Base-by-base conservation (phyloP, 2,329 filamentous ascomycete species). In the Proliferodiscus dingleyae region DNA sequence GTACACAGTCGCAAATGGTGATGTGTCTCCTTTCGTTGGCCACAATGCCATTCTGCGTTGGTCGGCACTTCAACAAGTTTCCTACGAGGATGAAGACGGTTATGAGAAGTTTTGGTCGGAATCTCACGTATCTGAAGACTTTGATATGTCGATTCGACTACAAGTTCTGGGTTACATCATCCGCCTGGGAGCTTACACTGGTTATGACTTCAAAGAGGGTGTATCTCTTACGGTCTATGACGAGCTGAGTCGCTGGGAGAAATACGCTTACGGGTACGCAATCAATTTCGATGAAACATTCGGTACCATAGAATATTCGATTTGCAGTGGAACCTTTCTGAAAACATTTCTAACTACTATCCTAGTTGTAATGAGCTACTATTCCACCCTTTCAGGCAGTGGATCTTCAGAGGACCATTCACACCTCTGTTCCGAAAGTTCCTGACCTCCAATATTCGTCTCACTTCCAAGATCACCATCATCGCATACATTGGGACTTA, bases 11-110 rank as follows among this genome's bases (percentile, higher is more conserved):
- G 77, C 79, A 4, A 83, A 78, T 43, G 85, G 85, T 3, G 85
- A 89, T 41, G 78, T 85, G 2, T 81, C 84, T 0, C 50, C 55
- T 2, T 89, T 89, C 54, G 85, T 89, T 47, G 85, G 85, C 0
- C 85, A 89, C 70, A 89, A 89, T 58, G 85, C 85, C 2, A 77
- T 89, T 46, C 70, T 89, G 11, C 75, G 85, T 24, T 89, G 85
- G 85, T 69, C 70, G 39, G 79, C 78, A 13, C 67, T 83, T 19
- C 79, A 82, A 55, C 68, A 77, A 34, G 72, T 82, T 40, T 71
- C 71, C 2, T 78, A 72, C 56, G 64, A 68, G 34, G 74, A 55
- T 24, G 51, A 78, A 41, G 77, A 80, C 43, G 76, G 74, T 5
- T 49, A 50, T 9, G 55, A 80, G 11, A 80, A 82, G 55, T 87